A percentile compares a stretch with the other conserved stretches of the same genome.
phyloP scores from a whole-genome alignment of 768 basidiomycete species.

The Hydnomerulius pinastri region DNA sequence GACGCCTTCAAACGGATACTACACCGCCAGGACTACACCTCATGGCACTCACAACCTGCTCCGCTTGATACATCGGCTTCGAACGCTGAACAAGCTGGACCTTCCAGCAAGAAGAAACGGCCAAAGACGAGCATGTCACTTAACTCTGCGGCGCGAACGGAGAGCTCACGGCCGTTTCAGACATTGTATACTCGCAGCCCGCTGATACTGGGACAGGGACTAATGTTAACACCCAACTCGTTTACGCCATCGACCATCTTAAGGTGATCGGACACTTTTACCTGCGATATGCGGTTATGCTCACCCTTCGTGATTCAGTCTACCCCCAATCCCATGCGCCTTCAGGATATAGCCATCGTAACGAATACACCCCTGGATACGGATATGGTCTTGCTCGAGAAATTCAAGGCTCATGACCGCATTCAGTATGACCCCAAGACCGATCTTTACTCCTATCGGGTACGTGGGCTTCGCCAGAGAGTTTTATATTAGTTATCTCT shows the following conservation, averaged over 20 bases:
- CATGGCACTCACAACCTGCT: conserved; percentile 73
- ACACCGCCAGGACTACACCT: conserved; percentile 65
- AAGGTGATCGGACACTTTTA: conserved; percentile 49
- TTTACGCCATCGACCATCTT: conserved; percentile 80
- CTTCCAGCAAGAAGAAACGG: conserved; percentile 46
- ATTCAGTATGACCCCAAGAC: conserved; percentile 82
- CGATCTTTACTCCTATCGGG: conserved; percentile 85
- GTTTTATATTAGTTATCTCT: conserved; percentile 2
- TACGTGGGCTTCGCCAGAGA: conserved; percentile 31
- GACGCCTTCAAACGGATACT: conserved; percentile 69
- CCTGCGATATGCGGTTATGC: conserved; percentile 8
- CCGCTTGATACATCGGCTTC: conserved; percentile 34
- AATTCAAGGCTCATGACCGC: conserved; percentile 80
- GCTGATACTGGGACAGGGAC: conserved; percentile 80
- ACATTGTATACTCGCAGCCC: conserved; percentile 83
- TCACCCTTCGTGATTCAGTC: conserved; percentile 39
- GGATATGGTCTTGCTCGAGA: conserved; percentile 70
- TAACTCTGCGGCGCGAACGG: conserved; percentile 2
- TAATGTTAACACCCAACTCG: conserved; percentile 85
- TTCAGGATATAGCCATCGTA: conserved; percentile 85
- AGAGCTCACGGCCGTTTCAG: conserved; percentile 44
- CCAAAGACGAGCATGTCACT: conserved; percentile 61
- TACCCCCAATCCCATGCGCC: conserved; percentile 77
- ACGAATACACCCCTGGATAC: conserved; percentile 77
- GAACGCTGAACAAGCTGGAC: conserved; percentile 29